Base-by-base conservation (phyloP, 805 yeast genomes). In the Hanseniaspora mollemarum region DNA sequence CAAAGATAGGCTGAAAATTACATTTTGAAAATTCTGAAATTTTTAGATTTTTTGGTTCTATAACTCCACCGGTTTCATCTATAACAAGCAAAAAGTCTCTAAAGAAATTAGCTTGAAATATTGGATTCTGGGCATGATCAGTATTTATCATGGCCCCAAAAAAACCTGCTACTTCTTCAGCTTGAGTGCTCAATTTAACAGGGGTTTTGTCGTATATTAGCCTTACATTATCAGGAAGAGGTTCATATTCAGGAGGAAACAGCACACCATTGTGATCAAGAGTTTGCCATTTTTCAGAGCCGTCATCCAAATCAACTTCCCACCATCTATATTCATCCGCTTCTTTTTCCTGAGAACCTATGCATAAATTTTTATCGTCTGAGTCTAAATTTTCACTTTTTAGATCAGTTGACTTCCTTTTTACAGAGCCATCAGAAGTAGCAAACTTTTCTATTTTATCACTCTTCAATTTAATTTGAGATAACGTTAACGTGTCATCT, bases 91-190 rank as follows among this genome's bases (percentile, higher is more conserved):
- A 54, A 61, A 88, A 88, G 65, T 90, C 97, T 10, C 71, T 62
- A 59, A 90, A 90, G 69, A 90, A 90, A 64, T 90, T 90, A 60
- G 79, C 77, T 56, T 81, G 94, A 64, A 90, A 90, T 0, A 77
- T 79, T 0, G 94, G 87, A 60, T 87, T 90, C 55, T 80, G 75
- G 12, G 87, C 92, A 66, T 90, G 96, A 56, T 90, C 96, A 1
- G 87, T 75, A 56, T 85, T 87, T 40, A 88, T 55, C 77, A 90
- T 73, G 5, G 95, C 95, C 9, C 83, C 97, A 64, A 74, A 90
- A 61, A 87, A 90, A 0, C 96, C 96, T 0, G 96, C 97, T 32
- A 90, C 96, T 65, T 90, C 97, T 66, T 90, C 98, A 2, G 96
- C 96, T 51, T 73, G 83, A 0, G 70, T 67, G 1, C 95, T 90